A percentile compares a stretch with the other conserved stretches of the same genome.
Evolutionary conservation across 1,284 basidiomycete species (phyloP).

Genomic region (Melampsora americana): DNA sequence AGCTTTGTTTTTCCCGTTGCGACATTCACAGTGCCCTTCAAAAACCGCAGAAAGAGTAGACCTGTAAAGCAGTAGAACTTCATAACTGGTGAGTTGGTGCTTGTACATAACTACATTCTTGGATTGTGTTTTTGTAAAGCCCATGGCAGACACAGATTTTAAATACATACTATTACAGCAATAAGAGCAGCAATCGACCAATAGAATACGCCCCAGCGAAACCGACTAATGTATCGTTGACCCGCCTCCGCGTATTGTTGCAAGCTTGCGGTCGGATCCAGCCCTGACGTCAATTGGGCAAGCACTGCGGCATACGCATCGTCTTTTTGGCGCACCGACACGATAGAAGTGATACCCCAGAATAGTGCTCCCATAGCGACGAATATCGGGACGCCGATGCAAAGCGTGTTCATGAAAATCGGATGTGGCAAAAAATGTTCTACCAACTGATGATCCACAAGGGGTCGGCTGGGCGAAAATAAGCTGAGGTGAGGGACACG

Average conservation of each 20-base stretch:
- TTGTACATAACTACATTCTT: not conserved
- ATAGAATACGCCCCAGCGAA: not conserved
- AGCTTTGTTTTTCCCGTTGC: not conserved
- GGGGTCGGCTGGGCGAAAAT: not conserved
- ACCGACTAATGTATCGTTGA: not conserved
- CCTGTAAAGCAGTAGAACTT: not conserved
- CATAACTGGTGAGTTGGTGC: not conserved
- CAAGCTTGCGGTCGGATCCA: not conserved
- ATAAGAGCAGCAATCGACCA: not conserved
- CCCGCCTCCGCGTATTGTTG: not conserved
- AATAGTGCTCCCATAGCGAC: not conserved
- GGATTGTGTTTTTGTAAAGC: not conserved
- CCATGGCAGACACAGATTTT: not conserved
- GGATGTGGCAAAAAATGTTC: not conserved
- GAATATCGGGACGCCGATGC: not conserved
- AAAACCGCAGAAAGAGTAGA: not conserved
- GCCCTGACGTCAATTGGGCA: not conserved
- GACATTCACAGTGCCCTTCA: not conserved
- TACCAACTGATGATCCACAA: not conserved
- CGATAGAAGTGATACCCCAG: not conserved
- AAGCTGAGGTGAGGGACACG: not conserved
- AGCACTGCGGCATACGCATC: not conserved
- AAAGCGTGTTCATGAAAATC: not conserved
- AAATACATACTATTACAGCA: not conserved
- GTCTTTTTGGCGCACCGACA: not conserved